Base-by-base conservation (phyloP, 2,329 filamentous ascomycete genomes). In the Parastagonospora nodorum region DNA sequence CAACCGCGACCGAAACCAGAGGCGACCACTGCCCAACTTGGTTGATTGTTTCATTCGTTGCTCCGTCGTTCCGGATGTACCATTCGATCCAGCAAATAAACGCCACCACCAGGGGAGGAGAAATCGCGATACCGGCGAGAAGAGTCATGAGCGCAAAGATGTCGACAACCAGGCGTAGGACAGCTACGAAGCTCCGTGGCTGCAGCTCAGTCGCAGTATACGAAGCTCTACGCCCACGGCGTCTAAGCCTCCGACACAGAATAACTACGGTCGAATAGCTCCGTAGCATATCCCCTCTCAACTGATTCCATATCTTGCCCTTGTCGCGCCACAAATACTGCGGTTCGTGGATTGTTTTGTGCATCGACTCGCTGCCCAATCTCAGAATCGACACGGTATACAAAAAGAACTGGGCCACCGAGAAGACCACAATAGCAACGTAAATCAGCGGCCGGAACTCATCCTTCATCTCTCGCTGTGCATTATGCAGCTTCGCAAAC, bases 11-110 rank as follows among this genome's bases (percentile, higher is more conserved):
- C 4, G 41, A 49, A 3, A 51, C 48, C 29, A 54, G 19, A 4
- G 45, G 47, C 7, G 51, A 32, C 54, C 51, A 54, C 28, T 54
- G 50, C 11, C 48, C 50, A 9, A 57, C 48, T 27, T 53, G 50
- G n/a, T 35, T 51, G 30, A 49, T 46, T 2, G 45, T 48, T 27
- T 54, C 54, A 19, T 49, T 54, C 4, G 48, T 41, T 7, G 48
- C 38, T 1, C 54, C 51, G n/a, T 57, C 54, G 30, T 57, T 57
- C 4, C 50, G 40, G 10, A 57, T 57, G 29, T 57, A 57, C 53
- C 53, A 53, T 28, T 53, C 54, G 8, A 53, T 53, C 54, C 51
- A 54, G 42, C 50, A 51, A 4, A 53, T 51, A 38, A 57, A 57
- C 2, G 50, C 54, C 14, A 53, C 41, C 2, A 57, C 48, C 8